These are phyloP conservation scores for Saxophila tyrrhenica DNA, from an alignment of 495 filamentous ascomycete species.

Conservation along the genomic window DNA sequence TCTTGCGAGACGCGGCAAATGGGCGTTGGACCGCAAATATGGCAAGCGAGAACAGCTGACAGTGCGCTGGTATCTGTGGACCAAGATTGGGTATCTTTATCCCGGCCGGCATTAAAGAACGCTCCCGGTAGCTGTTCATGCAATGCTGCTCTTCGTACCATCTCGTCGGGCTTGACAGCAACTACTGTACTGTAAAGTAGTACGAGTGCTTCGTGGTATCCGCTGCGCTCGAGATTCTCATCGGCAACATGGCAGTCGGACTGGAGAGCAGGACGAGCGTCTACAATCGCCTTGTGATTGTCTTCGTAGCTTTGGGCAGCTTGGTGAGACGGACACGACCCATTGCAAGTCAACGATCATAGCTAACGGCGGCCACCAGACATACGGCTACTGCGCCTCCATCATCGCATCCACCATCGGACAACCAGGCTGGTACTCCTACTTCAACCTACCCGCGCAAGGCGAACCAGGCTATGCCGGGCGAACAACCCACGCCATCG, in stretches of 20 bases:
- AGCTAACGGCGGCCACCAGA: no score
- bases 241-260: not conserved
- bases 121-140: not conserved
- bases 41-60: not conserved
- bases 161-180: no score
- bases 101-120: not conserved
- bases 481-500: conserved; percentile 10
- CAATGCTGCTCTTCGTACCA: not conserved
- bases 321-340: conserved; percentile 1
- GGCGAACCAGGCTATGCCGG: conserved; percentile 32
- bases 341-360: no score
- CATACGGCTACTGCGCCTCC: conserved; percentile 39
- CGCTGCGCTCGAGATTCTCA: no score
- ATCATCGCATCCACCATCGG: conserved; percentile 42
- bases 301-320: conserved; percentile 22
- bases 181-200: no score
- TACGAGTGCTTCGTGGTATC: no score
- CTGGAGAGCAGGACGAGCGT: conserved; percentile 11
- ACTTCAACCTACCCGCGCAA: conserved; percentile 33
- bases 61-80: not conserved
- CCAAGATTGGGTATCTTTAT: not conserved
- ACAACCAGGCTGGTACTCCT: conserved; percentile 39
- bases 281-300: conserved; percentile 24
- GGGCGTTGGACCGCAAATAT: not conserved
- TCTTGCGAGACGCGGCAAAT: no score